Evolutionary conservation across 192 early-diverging fungal genomes (phyloP).

Genomic region (Podila clonocystis): DNA sequence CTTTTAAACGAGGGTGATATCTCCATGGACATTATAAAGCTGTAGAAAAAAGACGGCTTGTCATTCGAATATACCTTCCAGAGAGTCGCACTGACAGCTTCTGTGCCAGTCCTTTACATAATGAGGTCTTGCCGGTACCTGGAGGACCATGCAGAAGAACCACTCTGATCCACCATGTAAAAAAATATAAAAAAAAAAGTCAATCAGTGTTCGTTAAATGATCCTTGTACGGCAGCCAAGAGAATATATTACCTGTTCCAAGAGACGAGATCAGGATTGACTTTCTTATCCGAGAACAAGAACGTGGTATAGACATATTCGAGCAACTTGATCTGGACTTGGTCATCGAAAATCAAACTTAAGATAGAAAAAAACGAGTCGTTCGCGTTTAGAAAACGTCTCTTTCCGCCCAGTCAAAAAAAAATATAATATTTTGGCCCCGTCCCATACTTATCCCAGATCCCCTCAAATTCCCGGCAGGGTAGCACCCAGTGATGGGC

Average conservation of each 20-base stretch:
- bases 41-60: no score
- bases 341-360: constrained; percentile 70
- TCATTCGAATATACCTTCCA: constrained; percentile 11
- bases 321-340: constrained; percentile 61
- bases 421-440: neutral
- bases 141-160: constrained; percentile 75
- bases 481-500: constrained; percentile 62
- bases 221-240: neutral
- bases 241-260: constrained; percentile 57
- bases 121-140: constrained; percentile 75
- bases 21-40: no score
- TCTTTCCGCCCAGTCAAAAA: neutral
- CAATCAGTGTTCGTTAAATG: neutral
- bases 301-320: constrained; percentile 71
- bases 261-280: constrained; percentile 65
- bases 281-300: constrained; percentile 65
- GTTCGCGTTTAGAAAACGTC: neutral
- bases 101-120: constrained; percentile 73
- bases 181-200: constrained; percentile 4
- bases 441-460: constrained; percentile 62
- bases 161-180: constrained; percentile 42
- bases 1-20: no score
- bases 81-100: constrained; percentile 69
- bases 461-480: constrained; percentile 52
- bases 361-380: neutral